Percentiles rank a stretch among this genome's conserved stretches.
Evolutionary conservation across 257 asterid genomes (phyloP).

Genomic region (Paraleonurus japonicus): DNA sequence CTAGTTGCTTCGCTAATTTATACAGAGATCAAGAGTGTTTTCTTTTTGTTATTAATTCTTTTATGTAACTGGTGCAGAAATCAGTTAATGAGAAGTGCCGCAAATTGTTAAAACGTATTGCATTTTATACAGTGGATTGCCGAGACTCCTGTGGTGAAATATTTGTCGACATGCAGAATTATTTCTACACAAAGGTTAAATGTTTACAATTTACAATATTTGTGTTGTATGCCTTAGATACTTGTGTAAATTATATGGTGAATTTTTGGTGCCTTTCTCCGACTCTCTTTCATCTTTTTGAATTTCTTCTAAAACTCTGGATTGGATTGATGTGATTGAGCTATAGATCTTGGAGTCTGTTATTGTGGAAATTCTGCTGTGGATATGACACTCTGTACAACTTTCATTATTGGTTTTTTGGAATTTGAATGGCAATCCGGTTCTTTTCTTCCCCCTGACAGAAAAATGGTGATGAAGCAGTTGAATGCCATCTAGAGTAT

Average conservation of each 20-base stretch:
- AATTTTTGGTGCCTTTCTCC: not conserved
- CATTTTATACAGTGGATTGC: conserved; percentile 89
- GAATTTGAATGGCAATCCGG: conserved; percentile 21
- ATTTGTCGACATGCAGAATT: conserved; percentile 91
- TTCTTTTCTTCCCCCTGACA: conserved; percentile 35
- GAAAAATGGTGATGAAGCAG: conserved; percentile 66
- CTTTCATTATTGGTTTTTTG: not conserved
- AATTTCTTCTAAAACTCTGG: not conserved
- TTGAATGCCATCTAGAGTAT: conserved; percentile 61
- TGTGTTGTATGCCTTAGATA: not conserved
- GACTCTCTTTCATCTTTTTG: conserved; percentile 11
- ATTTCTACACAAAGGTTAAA: conserved; percentile 70
- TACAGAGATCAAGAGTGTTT: not conserved
- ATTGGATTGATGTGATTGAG: conserved; percentile 5
- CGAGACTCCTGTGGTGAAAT: conserved; percentile 96
- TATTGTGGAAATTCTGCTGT: not conserved
- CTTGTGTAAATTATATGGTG: not conserved
- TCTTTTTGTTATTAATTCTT: not conserved
- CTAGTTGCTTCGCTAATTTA: conserved; percentile 6
- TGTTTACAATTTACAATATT: not conserved
- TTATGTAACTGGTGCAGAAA: conserved; percentile 50
- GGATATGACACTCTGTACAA: not conserved
- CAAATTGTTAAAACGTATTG: conserved; percentile 64
- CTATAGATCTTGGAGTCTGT: conserved; percentile 17
- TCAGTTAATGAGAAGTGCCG: conserved; percentile 88